Conservation (phyloP, 208 protist genomes). For the Trypanosomatidae sp. region DNA sequence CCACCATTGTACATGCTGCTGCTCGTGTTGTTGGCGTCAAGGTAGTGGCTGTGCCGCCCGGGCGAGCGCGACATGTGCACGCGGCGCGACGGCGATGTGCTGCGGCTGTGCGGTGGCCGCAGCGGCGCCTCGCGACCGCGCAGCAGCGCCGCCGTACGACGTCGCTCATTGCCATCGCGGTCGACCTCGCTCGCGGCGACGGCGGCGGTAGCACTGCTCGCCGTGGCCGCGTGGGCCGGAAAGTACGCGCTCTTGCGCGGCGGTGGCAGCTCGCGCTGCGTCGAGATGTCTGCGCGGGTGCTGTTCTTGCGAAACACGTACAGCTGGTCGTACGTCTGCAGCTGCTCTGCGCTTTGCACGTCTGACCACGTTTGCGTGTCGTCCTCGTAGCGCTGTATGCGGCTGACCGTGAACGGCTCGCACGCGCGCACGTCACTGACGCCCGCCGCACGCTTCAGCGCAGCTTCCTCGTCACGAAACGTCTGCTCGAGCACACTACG, state of each 20-base stretch:
- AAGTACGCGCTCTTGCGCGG: slow-evolving; percentile 39
- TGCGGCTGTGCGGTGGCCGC: too few relatives aligned
- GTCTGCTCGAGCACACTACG: slow-evolving; percentile 28
- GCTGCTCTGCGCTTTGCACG: slow-evolving; percentile 12
- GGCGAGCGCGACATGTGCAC: too few relatives aligned
- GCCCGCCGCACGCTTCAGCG: slow-evolving; percentile 20
- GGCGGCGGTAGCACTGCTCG: too few relatives aligned
- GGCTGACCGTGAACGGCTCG: slow-evolving; percentile 61
- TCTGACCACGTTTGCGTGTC: slow-evolving; percentile 52
- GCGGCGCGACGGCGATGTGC: too few relatives aligned
- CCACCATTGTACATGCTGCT: too few relatives aligned
- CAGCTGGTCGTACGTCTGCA: slow-evolving; percentile 63
- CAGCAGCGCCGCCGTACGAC: too few relatives aligned
- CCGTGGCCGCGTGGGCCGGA: background rate
- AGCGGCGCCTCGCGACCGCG: too few relatives aligned
- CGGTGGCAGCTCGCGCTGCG: slow-evolving; percentile 49
- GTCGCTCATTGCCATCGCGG: too few relatives aligned
- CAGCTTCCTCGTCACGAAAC: slow-evolving; percentile 52
- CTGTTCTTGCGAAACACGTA: slow-evolving; percentile 71
- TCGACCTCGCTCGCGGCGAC: too few relatives aligned
- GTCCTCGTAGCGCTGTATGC: slow-evolving; percentile 57
- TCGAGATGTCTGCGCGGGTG: slow-evolving; percentile 60
- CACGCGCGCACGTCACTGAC: slow-evolving; percentile 25
- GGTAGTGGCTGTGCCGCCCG: too few relatives aligned
- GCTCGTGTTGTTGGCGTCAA: too few relatives aligned